Evolutionary conservation across 768 basidiomycete genomes (phyloP), one percentile per base, ranked within the genome.

Genomic region (Pleurotus salmoneostramineus): DNA sequence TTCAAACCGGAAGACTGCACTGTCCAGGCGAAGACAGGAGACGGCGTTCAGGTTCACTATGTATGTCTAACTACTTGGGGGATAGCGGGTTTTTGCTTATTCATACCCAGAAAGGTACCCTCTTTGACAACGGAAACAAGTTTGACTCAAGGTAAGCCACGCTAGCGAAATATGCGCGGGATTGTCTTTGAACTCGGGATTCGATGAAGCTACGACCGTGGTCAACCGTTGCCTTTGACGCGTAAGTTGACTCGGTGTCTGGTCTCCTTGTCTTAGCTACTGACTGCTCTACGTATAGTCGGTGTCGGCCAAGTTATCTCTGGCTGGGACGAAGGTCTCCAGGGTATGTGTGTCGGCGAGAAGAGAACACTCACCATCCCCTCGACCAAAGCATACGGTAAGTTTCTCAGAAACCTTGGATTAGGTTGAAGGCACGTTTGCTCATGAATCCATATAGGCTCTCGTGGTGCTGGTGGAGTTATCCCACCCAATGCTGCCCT

Each of bases 281-380:
- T 40, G 5, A 46, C 37, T 14, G 32, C 15, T 52, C 32, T 57
- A 59, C 45, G 50, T 17, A 10, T 11, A 93, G 91, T 94, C 33
- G 91, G 91, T 51, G 71, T 78, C 40, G 88, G 88, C 7, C 90
- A 92, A 65, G 91, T 94, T 52, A 94, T 94, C 68, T 78, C 78
- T 62, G 91, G 91, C n/a, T 94, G 91, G 91, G 91, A 94, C 63
- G 72, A 90, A 44, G 91, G 91, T 63, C 83, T 94, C 50, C 58
- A 81, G 40, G 90, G 88, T 56, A 94, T 96, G 87, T 96, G 95
- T 68, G 68, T 93, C 42, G 76, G 81, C 59, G 95, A 97, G 76
- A 94, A 92, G 77, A 87, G 95, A 44, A 91, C 79, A 4, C 80
- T 98, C 60, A 95, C 88, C 27, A 96, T 98, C 60, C 95, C 95